Base-by-base conservation (phyloP, 2,329 filamentous ascomycete genomes). In the Rutstroemia sp. region DNA sequence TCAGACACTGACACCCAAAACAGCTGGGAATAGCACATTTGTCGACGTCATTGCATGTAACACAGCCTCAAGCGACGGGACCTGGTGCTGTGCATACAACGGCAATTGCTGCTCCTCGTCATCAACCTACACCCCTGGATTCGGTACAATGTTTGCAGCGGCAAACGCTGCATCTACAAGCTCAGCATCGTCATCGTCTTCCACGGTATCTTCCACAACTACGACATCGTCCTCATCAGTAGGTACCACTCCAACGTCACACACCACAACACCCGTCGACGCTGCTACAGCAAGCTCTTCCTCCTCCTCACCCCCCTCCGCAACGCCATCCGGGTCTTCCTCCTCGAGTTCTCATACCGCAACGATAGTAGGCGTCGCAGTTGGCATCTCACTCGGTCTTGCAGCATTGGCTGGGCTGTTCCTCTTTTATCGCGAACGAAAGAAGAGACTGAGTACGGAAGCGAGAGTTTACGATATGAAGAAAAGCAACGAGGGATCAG, bases 371-470 rank as follows among this genome's bases (percentile, higher is more conserved):
- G 61, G 56, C 9, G 55, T 39, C 4, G 49, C 56, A n/a, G 58
- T 61, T 2, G 62, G 56, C 7, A 37, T 63, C 4, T 52, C 58
- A 1, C 37, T 62, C 2, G 52, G 47, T 14, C n/a, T 59, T 3
- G 27, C 41, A 2, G 49, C 56, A 8, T 14, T 57, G 2, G 48
- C 54, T 12, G 41, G 44, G 8, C 9, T 60, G 1, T 49, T 49
- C 16, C 25, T 61, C 1, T 60, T 61, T 19, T 21, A 51, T 21
- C 37, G 39, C 0, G 61, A 62, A 41, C 46, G 57, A 1, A 48
- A 48, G 2, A 58, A 55, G 39, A 46, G 54, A 16, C 46, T 38
- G 76, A 77, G 2, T 42, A 1, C 18, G n/a, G 30, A 34, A 34
- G 30, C 10, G 9, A 34, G 30, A 14, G 30, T 10, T 34, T 34